Evolutionary conservation across 2,329 filamentous ascomycete species (phyloP), one percentile per base, ranked within the genome.

Genomic region (Neocatenulostroma microsporum): DNA sequence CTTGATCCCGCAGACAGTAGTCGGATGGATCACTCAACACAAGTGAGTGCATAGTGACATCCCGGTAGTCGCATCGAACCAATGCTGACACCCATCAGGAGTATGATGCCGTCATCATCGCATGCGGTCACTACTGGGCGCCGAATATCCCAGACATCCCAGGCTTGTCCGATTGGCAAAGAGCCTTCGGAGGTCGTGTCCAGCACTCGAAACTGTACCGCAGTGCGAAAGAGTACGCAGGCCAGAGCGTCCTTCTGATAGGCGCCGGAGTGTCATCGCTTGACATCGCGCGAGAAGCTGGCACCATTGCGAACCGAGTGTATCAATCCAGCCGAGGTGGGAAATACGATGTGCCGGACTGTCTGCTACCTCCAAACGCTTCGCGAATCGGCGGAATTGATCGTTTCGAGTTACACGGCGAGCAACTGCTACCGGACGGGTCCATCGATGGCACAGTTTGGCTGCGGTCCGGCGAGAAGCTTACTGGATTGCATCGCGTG

Each of bases 301-400:
- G 64, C 2, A 53, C 58, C 0, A 40, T 66, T 4, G 69, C 69
- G 3, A 59, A 59, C 3, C 60, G 48, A 1, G 62, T 73, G 6
- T 72, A 67, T 42, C 72, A 74, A 46, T 78, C 73, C 43, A 74
- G 75, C 1, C 66, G 80, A 17, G 70, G 72, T 18, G 78, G 80
- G 3, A 58, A 62, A 0, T 81, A 77, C 39, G 79, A 83, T 50
- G 55, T 79, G 0, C 68, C 74, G 0, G 56, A 64, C 0, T 62
- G 52, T 2, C 50, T 78, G 13, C 61, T 83, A 1, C 78, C 79
- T 0, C 53, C 62, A 0, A 73, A 70, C 8, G 69, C 66, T 0
- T 59, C 66, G 1, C 64, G 76, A 8, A 61, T 83, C 0, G 66
- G 65, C 0, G 71, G 72, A 10, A 63, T 80, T 1, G 53, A 58